Conservation (phyloP, 192 early-diverging fungal species). For the Paraglomus brasilianum region DNA sequence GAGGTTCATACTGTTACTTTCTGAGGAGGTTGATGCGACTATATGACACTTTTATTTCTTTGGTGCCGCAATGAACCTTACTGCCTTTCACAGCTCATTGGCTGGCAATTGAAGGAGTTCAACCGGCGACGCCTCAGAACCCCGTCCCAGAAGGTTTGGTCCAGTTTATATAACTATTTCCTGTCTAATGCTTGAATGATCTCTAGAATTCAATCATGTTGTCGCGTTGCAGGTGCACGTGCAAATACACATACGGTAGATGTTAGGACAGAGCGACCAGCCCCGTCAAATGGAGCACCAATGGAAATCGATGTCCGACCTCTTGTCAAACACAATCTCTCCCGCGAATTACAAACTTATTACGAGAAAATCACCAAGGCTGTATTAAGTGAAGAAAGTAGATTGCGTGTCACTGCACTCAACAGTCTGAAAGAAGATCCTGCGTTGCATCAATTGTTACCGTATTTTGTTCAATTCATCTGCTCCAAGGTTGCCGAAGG, state of each 20-base stretch:
- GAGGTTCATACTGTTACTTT: background rate
- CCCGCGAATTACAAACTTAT: constrained; percentile 92
- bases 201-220: constrained; percentile 40
- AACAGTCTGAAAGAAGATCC: constrained; percentile 85
- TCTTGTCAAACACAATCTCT: constrained; percentile 86
- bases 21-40: background rate
- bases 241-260: too few species aligned
- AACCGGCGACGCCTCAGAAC: constrained; percentile 95
- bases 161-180: constrained; percentile 27
- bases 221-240: background rate
- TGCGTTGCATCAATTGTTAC: constrained; percentile 90
- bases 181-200: constrained; percentile 48
- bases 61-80: constrained; percentile 54
- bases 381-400: constrained; percentile 52
- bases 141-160: constrained; percentile 72
- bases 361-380: constrained; percentile 88
- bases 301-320: constrained; percentile 53
- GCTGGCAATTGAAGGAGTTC: constrained; percentile 99
- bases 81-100: constrained; percentile 95
- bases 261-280: background rate
- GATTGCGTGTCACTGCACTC: constrained; percentile 71
- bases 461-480: constrained; percentile 94
- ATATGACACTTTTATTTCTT: background rate
- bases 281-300: constrained; percentile 19
- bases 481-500: constrained; percentile 84